Percentiles rank a stretch among this genome's conserved stretches.
These are phyloP conservation scores for Fusarium verrucosum DNA, from an alignment of 2,329 filamentous ascomycete species.

Conservation along the genomic window DNA sequence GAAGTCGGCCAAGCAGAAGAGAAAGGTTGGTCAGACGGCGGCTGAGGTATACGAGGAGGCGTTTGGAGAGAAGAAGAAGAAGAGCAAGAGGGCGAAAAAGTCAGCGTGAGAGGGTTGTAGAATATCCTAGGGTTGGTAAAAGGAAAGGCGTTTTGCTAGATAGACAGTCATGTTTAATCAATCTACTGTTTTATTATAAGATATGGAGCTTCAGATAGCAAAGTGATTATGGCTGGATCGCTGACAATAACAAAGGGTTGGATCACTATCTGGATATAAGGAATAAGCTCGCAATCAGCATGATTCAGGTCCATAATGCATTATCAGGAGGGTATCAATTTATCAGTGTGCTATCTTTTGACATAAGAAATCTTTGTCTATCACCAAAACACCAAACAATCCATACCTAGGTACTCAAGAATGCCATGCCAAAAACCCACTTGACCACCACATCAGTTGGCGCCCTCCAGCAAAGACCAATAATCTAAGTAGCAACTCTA, in stretches of 20 bases:
- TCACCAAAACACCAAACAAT: neutral
- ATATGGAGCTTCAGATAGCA: too few relatives aligned
- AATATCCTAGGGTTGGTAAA: conserved; percentile 34
- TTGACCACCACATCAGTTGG: neutral
- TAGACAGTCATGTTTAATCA: conserved; percentile 33
- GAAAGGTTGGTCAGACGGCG: conserved; percentile 71
- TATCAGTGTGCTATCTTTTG: neutral
- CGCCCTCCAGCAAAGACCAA: neutral
- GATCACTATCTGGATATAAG: too few relatives aligned
- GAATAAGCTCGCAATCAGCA: too few relatives aligned
- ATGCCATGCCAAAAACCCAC: neutral
- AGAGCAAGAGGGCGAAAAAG: conserved; percentile 57
- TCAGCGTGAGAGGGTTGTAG: conserved; percentile 34
- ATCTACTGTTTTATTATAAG: conserved; percentile 20
- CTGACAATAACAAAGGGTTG: too few relatives aligned
- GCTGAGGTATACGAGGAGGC: conserved; percentile 70
- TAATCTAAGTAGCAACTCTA: neutral
- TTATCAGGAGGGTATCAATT: neutral
- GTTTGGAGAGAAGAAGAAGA: conserved; percentile 67
- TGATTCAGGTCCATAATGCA: too few relatives aligned
- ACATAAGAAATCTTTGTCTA: neutral
- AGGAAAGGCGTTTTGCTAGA: conserved; percentile 42
- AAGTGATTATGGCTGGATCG: too few relatives aligned
- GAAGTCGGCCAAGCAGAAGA: conserved; percentile 78
- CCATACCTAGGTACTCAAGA: neutral